Evolutionary conservation across 2,329 filamentous ascomycete species (phyloP).

Genomic region (Pseudophaeomoniella oleicola): DNA sequence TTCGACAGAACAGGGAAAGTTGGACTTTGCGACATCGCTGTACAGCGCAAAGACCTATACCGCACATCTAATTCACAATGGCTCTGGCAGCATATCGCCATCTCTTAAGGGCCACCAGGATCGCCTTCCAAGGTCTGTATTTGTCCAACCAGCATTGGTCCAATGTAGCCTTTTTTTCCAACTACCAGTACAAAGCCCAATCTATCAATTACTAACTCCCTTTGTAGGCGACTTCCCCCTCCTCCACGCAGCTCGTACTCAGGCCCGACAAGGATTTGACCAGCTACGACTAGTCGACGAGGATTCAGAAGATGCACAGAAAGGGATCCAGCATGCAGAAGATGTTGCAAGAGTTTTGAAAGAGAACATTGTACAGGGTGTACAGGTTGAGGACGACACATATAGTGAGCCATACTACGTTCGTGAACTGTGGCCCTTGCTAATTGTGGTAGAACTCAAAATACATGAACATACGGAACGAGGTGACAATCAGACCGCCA

Average conservation of each 20-base stretch:
- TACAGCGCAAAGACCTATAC: too few species aligned
- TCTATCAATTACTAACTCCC: constrained; percentile 6
- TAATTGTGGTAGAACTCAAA: constrained; percentile 50
- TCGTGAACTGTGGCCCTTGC: constrained; percentile 5
- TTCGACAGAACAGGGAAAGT: too few species aligned
- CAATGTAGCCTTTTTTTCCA: constrained; percentile 1
- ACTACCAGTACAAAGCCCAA: constrained; percentile 1
- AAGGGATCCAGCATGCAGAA: constrained; percentile 62
- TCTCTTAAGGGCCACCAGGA: constrained; percentile 62
- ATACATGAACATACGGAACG: constrained; percentile 88
- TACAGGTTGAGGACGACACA: constrained; percentile 26
- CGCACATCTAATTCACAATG: too few species aligned
- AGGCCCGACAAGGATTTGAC: constrained; percentile 63
- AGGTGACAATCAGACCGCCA: constrained; percentile 85
- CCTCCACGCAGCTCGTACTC: constrained; percentile 53
- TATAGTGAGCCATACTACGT: constrained; percentile 6
- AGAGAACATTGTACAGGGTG: constrained; percentile 80
- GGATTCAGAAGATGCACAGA: constrained; percentile 42
- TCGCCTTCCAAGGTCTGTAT: constrained; percentile 65
- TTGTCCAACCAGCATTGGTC: constrained; percentile 4
- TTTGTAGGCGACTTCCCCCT: constrained; percentile 52
- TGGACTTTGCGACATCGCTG: too few species aligned
- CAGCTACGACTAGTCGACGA: constrained; percentile 46
- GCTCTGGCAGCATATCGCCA: constrained; percentile 66
- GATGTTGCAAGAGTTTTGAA: constrained; percentile 68